Base-by-base conservation (phyloP, 78 protist genomes). In the Dictyostelium purpureum region DNA sequence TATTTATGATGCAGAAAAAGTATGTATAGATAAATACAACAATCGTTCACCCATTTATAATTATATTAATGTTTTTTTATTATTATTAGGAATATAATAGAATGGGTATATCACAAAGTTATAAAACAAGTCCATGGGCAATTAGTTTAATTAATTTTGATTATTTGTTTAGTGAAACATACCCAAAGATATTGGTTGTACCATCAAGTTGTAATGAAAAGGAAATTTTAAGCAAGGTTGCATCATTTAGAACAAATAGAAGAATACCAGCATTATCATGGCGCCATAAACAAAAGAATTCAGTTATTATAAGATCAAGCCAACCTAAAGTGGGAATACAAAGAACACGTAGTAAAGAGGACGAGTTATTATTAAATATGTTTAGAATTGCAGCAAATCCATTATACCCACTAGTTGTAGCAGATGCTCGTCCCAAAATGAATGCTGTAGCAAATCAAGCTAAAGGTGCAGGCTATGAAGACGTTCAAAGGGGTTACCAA, bases 401-500 rank as follows among this genome's bases (percentile, higher is more conserved):
- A 9, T 14, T 26, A 24, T 26, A 37, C 19, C 28, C 57, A 31
- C 63, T 96, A 9, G 38, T 59, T 7, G 90, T 97, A 19, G 38
- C 97, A 56, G 98, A 97, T 51, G 96, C 97, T 35, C 67, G 98
- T 16, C 98, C 98, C 1, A 40, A 71, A 14, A 49, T 89, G 43
- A 97, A 97, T 69, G 98, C 98, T 0, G 67, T 83, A n/a, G 96
- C 89, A n/a, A 97, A 97, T 90, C 76, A 35, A 16, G 90, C 77
- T 6, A 89, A 31, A 37, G 97, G 97, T 19, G 93, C 91, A 1
- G 98, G 98, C 6, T 92, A 76, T 63, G 98, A 97, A 77, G 37
- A 71, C 38, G 38, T 73, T 35, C 49, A 81, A 2, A n/a, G 77
- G 7, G n/a, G n/a, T n/a, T 97, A 97, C 78, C 35, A 63, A 37